Conservation (phyloP, 139 green algal species). For the Bryopsis sp. region DNA sequence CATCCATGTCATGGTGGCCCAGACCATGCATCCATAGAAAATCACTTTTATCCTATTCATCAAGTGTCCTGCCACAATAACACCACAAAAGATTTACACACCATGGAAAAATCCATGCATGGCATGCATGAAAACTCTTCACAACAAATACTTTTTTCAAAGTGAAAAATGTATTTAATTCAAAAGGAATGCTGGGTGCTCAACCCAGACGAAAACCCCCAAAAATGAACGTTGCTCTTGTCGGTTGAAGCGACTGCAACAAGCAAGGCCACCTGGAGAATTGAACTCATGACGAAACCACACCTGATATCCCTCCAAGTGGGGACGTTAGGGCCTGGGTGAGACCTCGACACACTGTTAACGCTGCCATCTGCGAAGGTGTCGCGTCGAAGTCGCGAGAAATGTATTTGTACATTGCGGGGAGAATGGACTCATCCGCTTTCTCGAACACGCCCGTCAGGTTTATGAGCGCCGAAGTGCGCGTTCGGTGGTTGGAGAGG, state of each 20-base stretch:
- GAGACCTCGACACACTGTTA: background rate
- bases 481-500: too few relatives aligned
- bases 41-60: constrained; percentile 7
- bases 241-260: too few relatives aligned
- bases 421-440: constrained; percentile 1
- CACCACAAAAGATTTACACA: background rate
- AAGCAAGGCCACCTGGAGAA: too few relatives aligned
- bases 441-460: constrained; percentile 14
- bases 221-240: too few relatives aligned
- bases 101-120: too few relatives aligned
- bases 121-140: too few relatives aligned
- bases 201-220: too few relatives aligned
- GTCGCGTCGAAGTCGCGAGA: constrained; percentile 8
- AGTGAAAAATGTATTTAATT: too few relatives aligned
- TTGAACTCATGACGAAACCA: too few relatives aligned
- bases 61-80: background rate
- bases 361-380: background rate
- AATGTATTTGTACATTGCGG: constrained; percentile 15
- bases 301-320: background rate
- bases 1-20: constrained; percentile 11
- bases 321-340: constrained; percentile 10
- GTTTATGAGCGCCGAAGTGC: constrained; percentile 5
- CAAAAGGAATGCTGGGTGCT: too few relatives aligned
- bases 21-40: constrained; percentile 1
- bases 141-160: too few relatives aligned